phyloP scores from a whole-genome alignment of 176 grass and related monocot species.

The Paspalum notatum region DNA sequence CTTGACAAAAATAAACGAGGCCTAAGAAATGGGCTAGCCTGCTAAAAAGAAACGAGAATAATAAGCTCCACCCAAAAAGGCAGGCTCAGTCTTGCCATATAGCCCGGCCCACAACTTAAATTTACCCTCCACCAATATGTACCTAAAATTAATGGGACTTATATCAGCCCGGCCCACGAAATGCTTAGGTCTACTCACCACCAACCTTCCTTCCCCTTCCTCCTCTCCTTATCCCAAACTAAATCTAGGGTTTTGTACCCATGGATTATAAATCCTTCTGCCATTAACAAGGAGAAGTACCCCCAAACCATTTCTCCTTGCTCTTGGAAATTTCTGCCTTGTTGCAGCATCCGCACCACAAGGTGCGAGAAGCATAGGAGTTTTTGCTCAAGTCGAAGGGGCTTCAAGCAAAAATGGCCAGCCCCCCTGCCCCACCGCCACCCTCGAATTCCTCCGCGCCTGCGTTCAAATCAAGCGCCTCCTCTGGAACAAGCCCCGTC shows the following conservation, averaged over 20 bases:
- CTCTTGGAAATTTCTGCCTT: neutral
- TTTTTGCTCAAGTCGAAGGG: slow-evolving; percentile 40
- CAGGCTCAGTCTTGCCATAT: too few species aligned
- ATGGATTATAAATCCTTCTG: too few species aligned
- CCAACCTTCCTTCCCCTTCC: neutral
- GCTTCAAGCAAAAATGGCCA: slow-evolving; percentile 39
- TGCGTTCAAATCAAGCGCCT: slow-evolving; percentile 36
- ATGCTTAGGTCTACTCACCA: too few species aligned
- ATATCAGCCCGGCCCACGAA: too few species aligned
- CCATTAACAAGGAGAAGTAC: neutral
- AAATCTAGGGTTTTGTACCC: neutral
- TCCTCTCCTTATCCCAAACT: neutral
- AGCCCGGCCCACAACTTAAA: too few species aligned
- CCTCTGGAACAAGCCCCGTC: slow-evolving; percentile 1
- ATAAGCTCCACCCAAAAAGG: too few species aligned
- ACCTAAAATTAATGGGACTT: too few species aligned
- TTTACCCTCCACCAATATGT: too few species aligned
- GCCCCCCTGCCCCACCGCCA: slow-evolving; percentile 31
- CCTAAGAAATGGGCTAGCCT: too few species aligned
- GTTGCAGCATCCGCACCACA: neutral
- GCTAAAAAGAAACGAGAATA: too few species aligned
- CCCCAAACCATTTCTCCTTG: slow-evolving; percentile 1
- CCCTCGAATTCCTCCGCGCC: slow-evolving; percentile 21
- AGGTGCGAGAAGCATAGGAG: neutral
- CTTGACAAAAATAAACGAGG: too few species aligned